phyloP scores from a whole-genome alignment of 2,329 filamentous ascomycete genomes.

The Cercospora sp. region DNA sequence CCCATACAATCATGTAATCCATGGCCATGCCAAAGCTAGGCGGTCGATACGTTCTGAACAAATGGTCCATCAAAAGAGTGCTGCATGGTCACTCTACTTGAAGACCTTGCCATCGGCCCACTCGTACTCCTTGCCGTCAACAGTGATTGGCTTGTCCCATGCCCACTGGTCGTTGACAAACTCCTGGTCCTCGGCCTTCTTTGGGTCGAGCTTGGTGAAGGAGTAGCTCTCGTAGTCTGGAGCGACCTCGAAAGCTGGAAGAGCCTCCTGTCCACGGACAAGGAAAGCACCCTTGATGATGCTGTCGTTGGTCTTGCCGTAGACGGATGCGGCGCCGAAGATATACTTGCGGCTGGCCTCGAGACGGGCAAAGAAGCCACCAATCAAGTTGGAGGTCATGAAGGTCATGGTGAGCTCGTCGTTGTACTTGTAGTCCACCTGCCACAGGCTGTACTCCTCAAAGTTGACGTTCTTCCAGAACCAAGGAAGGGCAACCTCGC shows the following conservation, averaged over 20 bases:
- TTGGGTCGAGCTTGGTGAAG: conserved; percentile 94
- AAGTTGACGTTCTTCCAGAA: conserved; percentile 98
- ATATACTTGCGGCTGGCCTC: conserved; percentile 98
- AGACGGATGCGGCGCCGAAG: conserved; percentile 89
- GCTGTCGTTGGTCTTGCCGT: conserved; percentile 83
- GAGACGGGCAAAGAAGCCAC: conserved; percentile 94
- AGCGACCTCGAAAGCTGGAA: conserved; percentile 90
- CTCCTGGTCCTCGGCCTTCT: conserved; percentile 78
- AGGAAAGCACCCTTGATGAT: conserved; percentile 92
- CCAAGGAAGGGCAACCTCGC: conserved; percentile 81
- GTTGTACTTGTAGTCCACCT: conserved; percentile 97
- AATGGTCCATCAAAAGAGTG: background rate
- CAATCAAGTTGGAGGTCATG: conserved; percentile 99
- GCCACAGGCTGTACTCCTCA: conserved; percentile 95
- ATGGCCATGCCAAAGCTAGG: background rate
- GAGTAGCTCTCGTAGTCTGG: conserved; percentile 96
- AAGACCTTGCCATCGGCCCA: conserved; percentile 96
- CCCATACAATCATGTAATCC: conserved; percentile 12
- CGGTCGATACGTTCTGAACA: background rate
- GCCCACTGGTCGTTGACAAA: conserved; percentile 86
- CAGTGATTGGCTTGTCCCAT: conserved; percentile 81
- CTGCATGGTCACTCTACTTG: conserved; percentile 65
- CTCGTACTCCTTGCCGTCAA: conserved; percentile 84
- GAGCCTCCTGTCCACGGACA: conserved; percentile 84
- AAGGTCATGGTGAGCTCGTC: conserved; percentile 95